Evolutionary conservation across 345 rosid genomes (phyloP).

Genomic region (Angophora floribunda): DNA sequence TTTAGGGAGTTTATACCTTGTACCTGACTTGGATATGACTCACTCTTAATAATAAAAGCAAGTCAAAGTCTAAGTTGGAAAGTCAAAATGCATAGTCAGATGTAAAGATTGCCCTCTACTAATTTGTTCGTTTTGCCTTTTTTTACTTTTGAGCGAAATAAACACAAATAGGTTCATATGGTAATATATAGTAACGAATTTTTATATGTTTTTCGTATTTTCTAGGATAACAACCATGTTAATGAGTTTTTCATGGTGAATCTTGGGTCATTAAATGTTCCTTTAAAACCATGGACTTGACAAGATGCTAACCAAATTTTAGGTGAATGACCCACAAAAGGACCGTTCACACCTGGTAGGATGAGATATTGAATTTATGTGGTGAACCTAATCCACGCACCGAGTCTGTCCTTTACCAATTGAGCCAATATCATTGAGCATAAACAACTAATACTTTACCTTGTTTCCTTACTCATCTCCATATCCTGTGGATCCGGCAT

Average conservation of each 20-base stretch:
- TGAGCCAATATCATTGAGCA: neutral
- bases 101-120: neutral
- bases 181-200: neutral
- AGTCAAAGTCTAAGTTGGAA: neutral
- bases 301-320: neutral
- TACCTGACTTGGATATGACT: neutral
- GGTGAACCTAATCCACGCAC: neutral
- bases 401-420: neutral
- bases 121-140: neutral
- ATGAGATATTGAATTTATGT: neutral
- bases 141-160: neutral
- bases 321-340: neutral
- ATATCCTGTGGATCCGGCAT: conserved; percentile 41
- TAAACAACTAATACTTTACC: conserved; percentile 8
- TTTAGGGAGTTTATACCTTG: neutral
- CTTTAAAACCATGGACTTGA: neutral
- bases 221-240: neutral
- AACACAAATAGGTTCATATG: neutral
- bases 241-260: neutral
- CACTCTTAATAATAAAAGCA: neutral
- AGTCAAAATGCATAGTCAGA: neutral
- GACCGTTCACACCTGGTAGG: neutral
- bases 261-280: neutral
- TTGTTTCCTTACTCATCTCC: conserved; percentile 59
- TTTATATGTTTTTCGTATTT: neutral